Percentiles rank a stretch among this genome's conserved stretches.
Evolutionary conservation across 768 basidiomycete genomes (phyloP).

Genomic region (Trametes sanguinea): DNA sequence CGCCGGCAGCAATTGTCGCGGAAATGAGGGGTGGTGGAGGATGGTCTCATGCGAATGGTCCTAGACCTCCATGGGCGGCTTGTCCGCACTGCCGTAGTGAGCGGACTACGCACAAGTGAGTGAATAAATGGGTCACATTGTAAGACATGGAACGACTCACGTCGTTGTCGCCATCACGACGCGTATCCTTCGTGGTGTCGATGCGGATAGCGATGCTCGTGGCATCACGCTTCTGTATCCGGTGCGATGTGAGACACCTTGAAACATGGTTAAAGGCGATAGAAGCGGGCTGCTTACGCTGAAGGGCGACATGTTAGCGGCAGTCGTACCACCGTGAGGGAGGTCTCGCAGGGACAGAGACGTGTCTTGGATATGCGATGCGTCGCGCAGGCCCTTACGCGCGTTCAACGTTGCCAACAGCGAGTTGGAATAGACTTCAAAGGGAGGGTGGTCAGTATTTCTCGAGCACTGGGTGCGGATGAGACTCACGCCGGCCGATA

Average conservation of each 20-base stretch:
- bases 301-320: background rate
- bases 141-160: background rate
- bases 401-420: constrained; percentile 13
- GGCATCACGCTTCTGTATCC: background rate
- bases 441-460: background rate
- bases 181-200: constrained; percentile 4
- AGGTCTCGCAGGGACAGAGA: background rate
- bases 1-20: no score
- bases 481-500: constrained; percentile 46
- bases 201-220: constrained; percentile 2
- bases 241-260: no score
- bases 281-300: background rate
- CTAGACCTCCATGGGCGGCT: background rate
- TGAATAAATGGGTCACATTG: background rate
- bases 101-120: background rate
- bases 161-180: background rate
- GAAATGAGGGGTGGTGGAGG: no score
- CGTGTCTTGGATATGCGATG: background rate
- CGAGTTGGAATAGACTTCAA: constrained; percentile 14
- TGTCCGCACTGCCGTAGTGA: background rate
- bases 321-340: background rate
- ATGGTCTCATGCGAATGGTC: background rate
- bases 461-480: background rate
- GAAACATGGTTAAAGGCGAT: no score
- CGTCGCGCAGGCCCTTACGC: constrained; percentile 3